A percentile compares a stretch with the other conserved stretches of the same genome.
Evolutionary conservation across 2,329 filamentous ascomycete genomes (phyloP).

Genomic region (Talaromyces sp.): DNA sequence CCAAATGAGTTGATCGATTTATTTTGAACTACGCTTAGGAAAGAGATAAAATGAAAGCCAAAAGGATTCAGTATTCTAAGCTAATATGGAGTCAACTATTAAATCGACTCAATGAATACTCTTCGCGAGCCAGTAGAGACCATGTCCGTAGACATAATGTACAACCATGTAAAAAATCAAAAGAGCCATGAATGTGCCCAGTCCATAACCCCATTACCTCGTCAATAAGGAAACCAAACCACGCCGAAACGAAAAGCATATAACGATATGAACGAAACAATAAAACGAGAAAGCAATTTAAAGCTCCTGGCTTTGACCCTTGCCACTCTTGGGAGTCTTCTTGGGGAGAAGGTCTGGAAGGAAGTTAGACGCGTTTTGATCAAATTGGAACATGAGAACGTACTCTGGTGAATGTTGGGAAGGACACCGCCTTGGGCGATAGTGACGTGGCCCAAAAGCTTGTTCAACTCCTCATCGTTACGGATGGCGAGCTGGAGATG

Average conservation of each 20-base stretch:
- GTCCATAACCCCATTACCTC: conserved; percentile 73
- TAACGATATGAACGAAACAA: conserved; percentile 46
- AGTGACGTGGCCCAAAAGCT: conserved; percentile 91
- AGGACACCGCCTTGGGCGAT: conserved; percentile 96
- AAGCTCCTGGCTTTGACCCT: conserved; percentile 91
- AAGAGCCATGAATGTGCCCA: conserved; percentile 56
- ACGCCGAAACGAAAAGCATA: conserved; percentile 68
- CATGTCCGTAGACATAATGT: conserved; percentile 60
- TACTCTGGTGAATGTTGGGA: conserved; percentile 97
- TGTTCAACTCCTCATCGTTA: conserved; percentile 99
- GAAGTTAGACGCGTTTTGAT: conserved; percentile 23
- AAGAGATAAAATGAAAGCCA: background rate
- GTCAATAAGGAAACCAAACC: conserved; percentile 63
- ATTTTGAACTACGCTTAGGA: background rate
- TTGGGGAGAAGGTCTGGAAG: conserved; percentile 87
- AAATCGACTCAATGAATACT: conserved; percentile 21
- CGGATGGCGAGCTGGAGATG: conserved; percentile 99
- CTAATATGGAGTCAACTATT: conserved; percentile 15
- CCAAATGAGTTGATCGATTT: background rate
- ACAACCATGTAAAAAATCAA: conserved; percentile 57
- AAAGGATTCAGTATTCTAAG: conserved; percentile 16
- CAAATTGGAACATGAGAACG: conserved; percentile 37
- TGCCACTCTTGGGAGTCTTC: conserved; percentile 95
- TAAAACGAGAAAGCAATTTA: conserved; percentile 60
- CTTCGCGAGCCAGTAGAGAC: conserved; percentile 41